phyloP scores from a whole-genome alignment of 2,329 filamentous ascomycete genomes.

The Aspergillus felis region DNA sequence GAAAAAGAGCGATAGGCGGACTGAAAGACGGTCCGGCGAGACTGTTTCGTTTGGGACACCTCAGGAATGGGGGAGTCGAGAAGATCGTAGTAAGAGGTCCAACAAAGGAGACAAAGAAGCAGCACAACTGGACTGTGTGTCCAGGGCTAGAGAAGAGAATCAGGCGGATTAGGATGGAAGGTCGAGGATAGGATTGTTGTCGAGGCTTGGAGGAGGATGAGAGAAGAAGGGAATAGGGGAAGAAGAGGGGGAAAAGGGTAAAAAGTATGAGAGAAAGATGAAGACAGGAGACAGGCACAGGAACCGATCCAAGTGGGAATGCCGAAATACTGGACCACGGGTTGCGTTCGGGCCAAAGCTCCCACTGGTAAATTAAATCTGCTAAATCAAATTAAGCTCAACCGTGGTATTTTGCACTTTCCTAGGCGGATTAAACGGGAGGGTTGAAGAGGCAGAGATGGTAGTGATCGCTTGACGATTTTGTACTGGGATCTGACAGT shows the following conservation, averaged over 20 bases:
- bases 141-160: slow-evolving; percentile 13
- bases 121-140: slow-evolving; percentile 17
- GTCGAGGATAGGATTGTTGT: slow-evolving; percentile 1
- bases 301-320: slow-evolving; percentile 3
- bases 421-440: neutral
- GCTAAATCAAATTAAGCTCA: neutral
- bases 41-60: neutral
- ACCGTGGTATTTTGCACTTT: neutral
- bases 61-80: neutral
- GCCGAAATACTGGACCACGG: slow-evolving; percentile 5
- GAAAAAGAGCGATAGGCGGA: neutral
- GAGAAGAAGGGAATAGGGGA: slow-evolving; percentile 5
- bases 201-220: slow-evolving; percentile 7
- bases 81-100: neutral
- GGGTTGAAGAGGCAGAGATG: neutral
- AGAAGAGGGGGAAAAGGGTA: slow-evolving; percentile 1
- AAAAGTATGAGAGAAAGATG: slow-evolving; percentile 7
- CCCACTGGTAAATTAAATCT: neutral
- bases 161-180: neutral
- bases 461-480: neutral
- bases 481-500: no score
- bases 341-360: slow-evolving; percentile 3
- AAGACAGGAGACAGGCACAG: slow-evolving; percentile 3
- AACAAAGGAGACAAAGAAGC: slow-evolving; percentile 1
- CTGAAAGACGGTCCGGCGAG: neutral